Evolutionary conservation across 495 filamentous ascomycete genomes (phyloP).

Genomic region (Penicillium mononematosum): DNA sequence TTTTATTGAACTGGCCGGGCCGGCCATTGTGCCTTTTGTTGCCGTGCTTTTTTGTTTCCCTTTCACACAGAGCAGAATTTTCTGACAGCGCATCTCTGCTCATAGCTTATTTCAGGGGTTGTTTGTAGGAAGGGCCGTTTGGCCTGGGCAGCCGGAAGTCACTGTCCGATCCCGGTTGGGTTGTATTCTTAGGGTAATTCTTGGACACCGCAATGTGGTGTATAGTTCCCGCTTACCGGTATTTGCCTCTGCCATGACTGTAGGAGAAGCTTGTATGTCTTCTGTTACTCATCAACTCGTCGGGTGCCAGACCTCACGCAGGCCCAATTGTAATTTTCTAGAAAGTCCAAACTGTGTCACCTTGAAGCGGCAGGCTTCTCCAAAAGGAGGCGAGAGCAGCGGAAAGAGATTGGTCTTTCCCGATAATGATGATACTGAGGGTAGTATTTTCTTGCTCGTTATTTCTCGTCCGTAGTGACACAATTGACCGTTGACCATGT

Average conservation of each 20-base stretch:
- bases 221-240: conserved; percentile 6
- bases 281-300: conserved; percentile 23
- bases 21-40: conserved; percentile 9
- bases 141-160: conserved; percentile 19
- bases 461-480: conserved; percentile 11
- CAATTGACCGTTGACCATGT: conserved; percentile 11
- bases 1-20: conserved; percentile 4
- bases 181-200: conserved; percentile 3
- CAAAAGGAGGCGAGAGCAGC: conserved; percentile 7
- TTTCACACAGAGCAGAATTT: conserved; percentile 1
- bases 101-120: conserved; percentile 4
- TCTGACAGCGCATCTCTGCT: conserved; percentile 18
- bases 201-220: conserved; percentile 7
- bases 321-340: conserved; percentile 27
- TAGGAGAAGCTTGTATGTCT: conserved; percentile 23
- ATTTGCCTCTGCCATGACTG: background rate
- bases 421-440: background rate
- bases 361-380: background rate
- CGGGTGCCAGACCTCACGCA: conserved; percentile 12
- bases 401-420: conserved; percentile 6
- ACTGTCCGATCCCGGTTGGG: conserved; percentile 17
- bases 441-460: conserved; percentile 12
- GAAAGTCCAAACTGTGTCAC: conserved; percentile 21
- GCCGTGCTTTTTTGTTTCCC: background rate
- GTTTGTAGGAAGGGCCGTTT: conserved; percentile 26